Base-by-base conservation (phyloP, 192 early-diverging fungal genomes). In the Umbelopsis ramanniana region DNA sequence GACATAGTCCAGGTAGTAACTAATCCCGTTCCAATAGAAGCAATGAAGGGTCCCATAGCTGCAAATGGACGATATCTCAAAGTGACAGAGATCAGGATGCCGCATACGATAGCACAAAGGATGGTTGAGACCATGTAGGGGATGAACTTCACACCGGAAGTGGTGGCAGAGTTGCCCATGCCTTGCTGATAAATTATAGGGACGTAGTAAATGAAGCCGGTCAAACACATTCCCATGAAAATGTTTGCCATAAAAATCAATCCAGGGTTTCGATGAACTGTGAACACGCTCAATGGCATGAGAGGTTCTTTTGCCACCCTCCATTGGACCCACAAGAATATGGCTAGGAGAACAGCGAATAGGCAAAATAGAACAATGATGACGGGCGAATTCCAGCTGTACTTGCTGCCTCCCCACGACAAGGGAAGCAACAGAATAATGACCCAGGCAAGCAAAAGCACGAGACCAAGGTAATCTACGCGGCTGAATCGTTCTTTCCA, bases 131-230 rank as follows among this genome's bases (percentile, higher is more conserved):
- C 68, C 46, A 96, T 86, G 15, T 92, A 76, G 0, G 95, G 93
- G 47, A 98, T 79, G 57, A 90, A 76, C 55, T 91, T 82, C 29
- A 96, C 55, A 17, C 94, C 94, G 6, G 92, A 81, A 4, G 76
- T n/a, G 9, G 91, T 92, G 8, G 96, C 89, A 45, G 89, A 74
- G 22, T 84, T 73, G 69, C 89, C 89, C 57, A 85, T 78, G 17
- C 92, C 92, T 54, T 93, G 72, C 60, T 93, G 88, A 74, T 91
- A 95, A 73, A 85, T 94, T 26, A 89, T 21, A 1, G 89, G 84
- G 26, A 92, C 74, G 82, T 91, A 97, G 78, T 86, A 95, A 23
- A 89, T 81, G 68, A 80, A 14, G n/a, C 72, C 72, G 46, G 82
- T 82, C 72, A 84, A 76, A 17, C 72, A 66, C 17, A 54, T 45